Base-by-base conservation (phyloP, 202 grass and related monocot species). In the Setaria viridis region DNA sequence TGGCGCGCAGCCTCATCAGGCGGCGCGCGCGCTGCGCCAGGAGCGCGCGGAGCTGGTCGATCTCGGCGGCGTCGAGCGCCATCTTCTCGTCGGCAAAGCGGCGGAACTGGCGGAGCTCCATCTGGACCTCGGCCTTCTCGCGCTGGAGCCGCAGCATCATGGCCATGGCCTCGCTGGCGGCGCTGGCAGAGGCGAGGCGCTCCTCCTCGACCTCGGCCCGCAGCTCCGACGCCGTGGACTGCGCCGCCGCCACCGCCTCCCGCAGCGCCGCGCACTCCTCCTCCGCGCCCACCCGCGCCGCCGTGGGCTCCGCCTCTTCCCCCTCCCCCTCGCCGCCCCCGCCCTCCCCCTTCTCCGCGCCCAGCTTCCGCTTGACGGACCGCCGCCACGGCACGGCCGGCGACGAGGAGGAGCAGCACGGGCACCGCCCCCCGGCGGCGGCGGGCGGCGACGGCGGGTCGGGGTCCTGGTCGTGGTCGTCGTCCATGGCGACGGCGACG, bases 51-150 rank as follows among this genome's bases (percentile, higher is more conserved):
- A 99, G 86, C 59, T 83, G 81, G 35, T 80, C 75, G 65, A 99
- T 75, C 76, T 99, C 94, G 55, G 83, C 72, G 68, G 87, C 87
- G 85, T 97, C 92, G 72, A 97, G 92, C 4, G 89, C 88, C 94
- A 99, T 99, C 90, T 94, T 94, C 86, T 99, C 97, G 76, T 99
- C 97, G 39, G 97, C 93, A 54, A 94, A 94, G 71, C 91, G 88
- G 82, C 94, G 94, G 87, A 96, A 96, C 90, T 99, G 97, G 76
- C 97, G 94, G 53, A 93, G 92, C 72, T 99, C 97, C 97, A 99
- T 93, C 87, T 94, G 90, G 10, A 89, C 90, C 82, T 96, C 97
- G 49, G 97, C 97, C 83, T 99, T 99, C 50, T 96, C 97, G 16
- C 90, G 87, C 92, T 97, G 97, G 15, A 99, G 94, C 65, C 92